Base-by-base conservation (phyloP, 805 yeast genomes). In the Saccharomycopsis microspora region DNA sequence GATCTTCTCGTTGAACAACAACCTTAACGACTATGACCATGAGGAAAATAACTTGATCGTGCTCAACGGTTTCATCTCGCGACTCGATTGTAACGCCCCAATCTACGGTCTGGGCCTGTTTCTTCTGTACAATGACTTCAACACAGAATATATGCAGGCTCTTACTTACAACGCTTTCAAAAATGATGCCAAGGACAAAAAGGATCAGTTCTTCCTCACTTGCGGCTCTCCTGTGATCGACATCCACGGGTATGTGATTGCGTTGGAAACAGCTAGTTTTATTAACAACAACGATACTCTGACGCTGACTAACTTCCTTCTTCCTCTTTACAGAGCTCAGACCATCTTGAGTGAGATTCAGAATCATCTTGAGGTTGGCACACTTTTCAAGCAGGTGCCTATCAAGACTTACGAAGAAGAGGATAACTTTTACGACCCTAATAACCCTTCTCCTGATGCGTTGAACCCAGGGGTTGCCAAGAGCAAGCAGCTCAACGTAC, bases 141-240 rank as follows among this genome's bases (percentile, higher is more conserved):
- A 63, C 59, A 43, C 61, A 45, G 52, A 61, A 56, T 53, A 62
- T 42, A 32, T 52, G 51, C 55, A 52, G 42, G 55, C 54, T 4
- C 50, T 52, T 47, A 52, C 55, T 10, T 52, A 52, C 39, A 52
- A 52, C 41, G 53, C 55, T 9, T 52, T 52, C 51, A 50, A 52
- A 32, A 50, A 52, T 36, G 55, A 52, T 41, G 44, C 53, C 11
- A 51, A 49, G 40, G 54, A 51, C 33, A 51, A 51, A 32, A 51
- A 51, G 41, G 55, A 52, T 34, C 53, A 49, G 39, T 50, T 50
- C 28, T 52, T 52, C 37, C 41, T 52, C 19, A 52, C 55, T 30
- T 50, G 55, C 41, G 55, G 55, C n/a, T 52, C 55, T 10, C 55
- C 55, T 11, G 55, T 52, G 27, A 47, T 52, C 37, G 55, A 52